Base-by-base conservation (phyloP, 2,329 filamentous ascomycete species). In the Hortaea sp. region DNA sequence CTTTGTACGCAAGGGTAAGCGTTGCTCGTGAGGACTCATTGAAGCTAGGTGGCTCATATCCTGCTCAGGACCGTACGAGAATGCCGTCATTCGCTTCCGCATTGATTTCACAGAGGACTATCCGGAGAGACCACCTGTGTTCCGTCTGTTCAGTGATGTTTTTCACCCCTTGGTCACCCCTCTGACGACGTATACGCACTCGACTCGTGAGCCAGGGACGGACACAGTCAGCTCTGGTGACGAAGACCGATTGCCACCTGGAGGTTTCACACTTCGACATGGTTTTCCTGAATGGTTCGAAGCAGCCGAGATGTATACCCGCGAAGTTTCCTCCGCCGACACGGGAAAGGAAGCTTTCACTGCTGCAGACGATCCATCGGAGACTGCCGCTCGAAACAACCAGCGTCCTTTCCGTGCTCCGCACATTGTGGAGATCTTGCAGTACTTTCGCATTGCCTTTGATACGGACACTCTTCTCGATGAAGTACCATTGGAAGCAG, bases 141-240 rank as follows among this genome's bases (percentile, higher is more conserved):
- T 98, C 54, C 90, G 84, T 45, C 95, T 98, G 66, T 78, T 81
- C 40, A 94, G 87, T 56, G 90, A 97, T 63, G 84, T 97, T 55
- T 98, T 97, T 65, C 90, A 98, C 64, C 90, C 90, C 12, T 75
- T 98, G 38, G 82, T 97, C 55, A 88, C 89, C 6, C 89, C 92
- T 34, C 75, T 94, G 51, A 95, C 88, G n/a, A 95, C 88, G 3
- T 94, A 95, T 67, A 92, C 87, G 62, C 94, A 94, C 70, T 85
- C 87, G 38, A 88, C 86, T 51, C 82, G 84, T 47, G 79, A 84
- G 32, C 79, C 85, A 50, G 82, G 81, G 50, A 77, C 78, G 46
- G 86, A 85, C 41, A 87, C 86, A 0, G 83, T 89, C 51, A 90
- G 85, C 63, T 86, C 88, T 6, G 84, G 81, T 1, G 88, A 95